Evolutionary conservation across 2,329 filamentous ascomycete genomes (phyloP).

Genomic region (Trichoderma semiorbis): DNA sequence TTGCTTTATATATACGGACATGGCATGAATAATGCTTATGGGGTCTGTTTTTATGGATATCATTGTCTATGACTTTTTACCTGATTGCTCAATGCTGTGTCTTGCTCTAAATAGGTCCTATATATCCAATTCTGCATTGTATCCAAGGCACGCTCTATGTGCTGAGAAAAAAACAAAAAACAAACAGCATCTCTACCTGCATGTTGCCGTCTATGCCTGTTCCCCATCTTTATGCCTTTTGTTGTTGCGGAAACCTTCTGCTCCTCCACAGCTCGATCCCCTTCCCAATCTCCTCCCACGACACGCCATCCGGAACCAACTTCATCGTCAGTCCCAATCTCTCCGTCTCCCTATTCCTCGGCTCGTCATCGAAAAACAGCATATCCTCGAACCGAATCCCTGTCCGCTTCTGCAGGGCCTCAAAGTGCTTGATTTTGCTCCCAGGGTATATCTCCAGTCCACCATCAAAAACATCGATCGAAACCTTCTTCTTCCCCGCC

Average conservation of each 20-base stretch:
- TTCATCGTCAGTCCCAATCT: conserved; percentile 78
- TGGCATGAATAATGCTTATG: not conserved
- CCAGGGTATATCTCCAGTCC: conserved; percentile 68
- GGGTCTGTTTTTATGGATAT: not conserved
- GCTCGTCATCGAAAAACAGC: conserved; percentile 95
- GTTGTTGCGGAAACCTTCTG: conserved; percentile 46
- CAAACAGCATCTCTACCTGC: not conserved
- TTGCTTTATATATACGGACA: not conserved
- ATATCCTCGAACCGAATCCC: conserved; percentile 75
- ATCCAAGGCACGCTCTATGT: not conserved
- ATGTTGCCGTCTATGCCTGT: not conserved
- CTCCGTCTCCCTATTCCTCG: conserved; percentile 78
- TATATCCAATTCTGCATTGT: not conserved
- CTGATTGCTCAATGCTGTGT: not conserved
- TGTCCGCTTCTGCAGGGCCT: conserved; percentile 66
- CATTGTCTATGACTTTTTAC: not conserved
- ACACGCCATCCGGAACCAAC: conserved; percentile 75
- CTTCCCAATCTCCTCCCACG: conserved; percentile 70
- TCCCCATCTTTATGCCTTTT: not conserved
- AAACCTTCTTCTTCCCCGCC: conserved; percentile 25
- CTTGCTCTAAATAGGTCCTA: not conserved
- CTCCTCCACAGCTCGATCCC: conserved; percentile 80
- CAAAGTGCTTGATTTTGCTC: conserved; percentile 83
- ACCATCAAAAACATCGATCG: conserved; percentile 59
- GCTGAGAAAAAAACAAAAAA: not conserved